Evolutionary conservation across 257 asterid species (phyloP).

Genomic region (Cruciata laevipes): DNA sequence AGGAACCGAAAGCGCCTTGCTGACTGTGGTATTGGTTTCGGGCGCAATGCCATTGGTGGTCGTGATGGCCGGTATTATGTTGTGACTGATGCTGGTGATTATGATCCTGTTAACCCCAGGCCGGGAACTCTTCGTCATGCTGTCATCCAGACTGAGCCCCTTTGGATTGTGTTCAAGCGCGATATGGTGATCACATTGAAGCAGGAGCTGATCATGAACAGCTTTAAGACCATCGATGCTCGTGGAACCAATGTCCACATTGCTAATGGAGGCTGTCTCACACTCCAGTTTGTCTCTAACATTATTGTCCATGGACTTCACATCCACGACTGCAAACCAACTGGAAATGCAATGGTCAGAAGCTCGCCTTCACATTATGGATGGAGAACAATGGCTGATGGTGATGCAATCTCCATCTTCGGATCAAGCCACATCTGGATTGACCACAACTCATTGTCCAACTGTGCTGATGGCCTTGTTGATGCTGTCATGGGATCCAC

Average conservation of each 20-base stretch:
- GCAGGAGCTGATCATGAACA: constrained; percentile 86
- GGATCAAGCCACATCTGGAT: constrained; percentile 92
- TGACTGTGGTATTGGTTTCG: constrained; percentile 84
- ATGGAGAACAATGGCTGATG: constrained; percentile 95
- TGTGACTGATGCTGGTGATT: constrained; percentile 63
- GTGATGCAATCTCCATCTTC: constrained; percentile 78
- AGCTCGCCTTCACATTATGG: constrained; percentile 80
- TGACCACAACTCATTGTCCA: constrained; percentile 80
- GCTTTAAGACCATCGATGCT: constrained; percentile 83
- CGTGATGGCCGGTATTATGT: constrained; percentile 78
- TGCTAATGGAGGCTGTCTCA: constrained; percentile 74
- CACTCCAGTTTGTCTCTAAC: constrained; percentile 68
- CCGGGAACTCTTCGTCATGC: constrained; percentile 94
- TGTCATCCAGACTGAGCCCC: constrained; percentile 80
- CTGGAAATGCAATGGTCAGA: constrained; percentile 92
- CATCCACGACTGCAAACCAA: constrained; percentile 76
- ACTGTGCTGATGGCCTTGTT: constrained; percentile 88
- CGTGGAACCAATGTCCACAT: constrained; percentile 84
- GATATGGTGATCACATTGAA: constrained; percentile 80
- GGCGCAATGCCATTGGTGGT: constrained; percentile 89
- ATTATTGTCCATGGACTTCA: constrained; percentile 75
- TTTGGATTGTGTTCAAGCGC: constrained; percentile 84
- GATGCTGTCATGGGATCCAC: constrained; percentile 98
- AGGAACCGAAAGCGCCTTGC: constrained; percentile 82
- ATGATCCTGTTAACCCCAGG: constrained; percentile 74